Evolutionary conservation across 768 basidiomycete genomes (phyloP).

Genomic region (Punctularia strigosozonata): DNA sequence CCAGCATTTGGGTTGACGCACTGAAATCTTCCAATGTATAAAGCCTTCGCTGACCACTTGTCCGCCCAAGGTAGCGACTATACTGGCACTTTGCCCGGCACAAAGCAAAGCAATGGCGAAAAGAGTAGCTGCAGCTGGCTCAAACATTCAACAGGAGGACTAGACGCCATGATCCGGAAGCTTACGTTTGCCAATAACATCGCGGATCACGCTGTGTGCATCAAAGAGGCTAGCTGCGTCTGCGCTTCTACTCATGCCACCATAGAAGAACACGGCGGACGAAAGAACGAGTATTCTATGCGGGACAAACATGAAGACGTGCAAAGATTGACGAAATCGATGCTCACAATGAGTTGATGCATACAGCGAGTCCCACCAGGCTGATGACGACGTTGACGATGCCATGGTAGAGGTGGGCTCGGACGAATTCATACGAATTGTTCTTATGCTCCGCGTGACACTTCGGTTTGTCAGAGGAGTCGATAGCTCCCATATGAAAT

Average conservation of each 20-base stretch:
- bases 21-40: constrained; percentile 75
- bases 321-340: constrained; percentile 2
- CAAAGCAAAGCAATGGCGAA: constrained; percentile 83
- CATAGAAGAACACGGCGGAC: constrained; percentile 69
- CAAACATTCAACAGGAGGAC: constrained; percentile 1
- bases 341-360: constrained; percentile 75
- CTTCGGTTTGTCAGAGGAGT: constrained; percentile 4
- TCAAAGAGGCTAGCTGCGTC: constrained; percentile 65
- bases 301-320: constrained; percentile 3
- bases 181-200: constrained; percentile 56
- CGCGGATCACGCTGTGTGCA: constrained; percentile 64
- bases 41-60: constrained; percentile 90
- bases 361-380: constrained; percentile 73
- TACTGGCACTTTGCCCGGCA: constrained; percentile 80
- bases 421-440: constrained; percentile 41
- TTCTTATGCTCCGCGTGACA: constrained; percentile 36
- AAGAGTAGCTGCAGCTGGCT: constrained; percentile 63
- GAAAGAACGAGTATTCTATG: constrained; percentile 72
- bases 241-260: constrained; percentile 21
- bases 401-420: constrained; percentile 53
- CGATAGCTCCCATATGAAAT: too few relatives aligned
- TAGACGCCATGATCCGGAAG: constrained; percentile 1
- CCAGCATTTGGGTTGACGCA: constrained; percentile 20
- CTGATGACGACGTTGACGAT: constrained; percentile 55
- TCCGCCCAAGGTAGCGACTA: constrained; percentile 84